Evolutionary conservation across 495 filamentous ascomycete species (phyloP).

Genomic region (Penicillium robsamsonii): DNA sequence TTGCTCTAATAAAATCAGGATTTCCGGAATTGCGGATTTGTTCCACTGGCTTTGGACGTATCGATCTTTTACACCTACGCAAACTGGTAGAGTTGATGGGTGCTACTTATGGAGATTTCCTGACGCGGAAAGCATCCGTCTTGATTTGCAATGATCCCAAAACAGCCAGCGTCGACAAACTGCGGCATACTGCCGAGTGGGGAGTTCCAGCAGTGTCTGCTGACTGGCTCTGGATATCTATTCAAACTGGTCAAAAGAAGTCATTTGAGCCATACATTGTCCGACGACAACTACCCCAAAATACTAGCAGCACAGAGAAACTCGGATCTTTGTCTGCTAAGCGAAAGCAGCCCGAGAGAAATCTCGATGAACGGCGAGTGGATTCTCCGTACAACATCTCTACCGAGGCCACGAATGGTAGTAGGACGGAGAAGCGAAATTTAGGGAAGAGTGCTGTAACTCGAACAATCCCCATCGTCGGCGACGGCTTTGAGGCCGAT

Average conservation of each 20-base stretch:
- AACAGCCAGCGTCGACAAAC: constrained; percentile 67
- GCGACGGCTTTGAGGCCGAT: constrained; percentile 26
- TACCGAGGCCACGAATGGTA: background rate
- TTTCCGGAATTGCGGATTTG: constrained; percentile 68
- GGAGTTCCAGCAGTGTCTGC: constrained; percentile 72
- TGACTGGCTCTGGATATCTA: constrained; percentile 81
- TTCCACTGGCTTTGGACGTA: constrained; percentile 78
- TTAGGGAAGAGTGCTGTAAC: constrained; percentile 8
- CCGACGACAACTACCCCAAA: constrained; percentile 30
- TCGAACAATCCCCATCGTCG: constrained; percentile 16
- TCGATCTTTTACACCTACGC: constrained; percentile 79
- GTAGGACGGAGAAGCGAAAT: background rate
- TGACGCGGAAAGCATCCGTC: constrained; percentile 64
- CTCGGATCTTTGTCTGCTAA: constrained; percentile 20
- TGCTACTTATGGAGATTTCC: constrained; percentile 71
- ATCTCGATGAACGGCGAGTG: constrained; percentile 2
- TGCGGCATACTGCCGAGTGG: constrained; percentile 68
- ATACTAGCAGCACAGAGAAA: constrained; percentile 19
- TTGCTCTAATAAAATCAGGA: constrained; percentile 35
- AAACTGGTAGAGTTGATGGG: constrained; percentile 70
- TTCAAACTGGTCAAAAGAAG: constrained; percentile 55
- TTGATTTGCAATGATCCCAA: constrained; percentile 62
- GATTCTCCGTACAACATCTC: background rate
- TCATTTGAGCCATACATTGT: constrained; percentile 50
- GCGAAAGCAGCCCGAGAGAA: constrained; percentile 9